These are phyloP conservation scores for Ogataea minuta DNA, from an alignment of 805 yeast species.

Conservation along the genomic window DNA sequence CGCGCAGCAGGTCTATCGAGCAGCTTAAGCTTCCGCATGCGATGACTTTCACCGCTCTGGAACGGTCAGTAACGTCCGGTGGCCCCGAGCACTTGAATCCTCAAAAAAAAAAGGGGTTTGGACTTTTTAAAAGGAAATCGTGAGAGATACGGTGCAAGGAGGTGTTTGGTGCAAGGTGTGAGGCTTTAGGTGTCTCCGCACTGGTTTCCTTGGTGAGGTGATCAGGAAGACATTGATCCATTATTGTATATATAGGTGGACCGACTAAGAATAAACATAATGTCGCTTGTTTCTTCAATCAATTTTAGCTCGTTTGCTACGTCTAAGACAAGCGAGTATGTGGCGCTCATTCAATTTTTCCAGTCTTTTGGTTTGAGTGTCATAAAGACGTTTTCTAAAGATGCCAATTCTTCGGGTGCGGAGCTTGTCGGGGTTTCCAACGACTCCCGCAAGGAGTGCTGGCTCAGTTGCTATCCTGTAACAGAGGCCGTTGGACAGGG, in stretches of 20 bases:
- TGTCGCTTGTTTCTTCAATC: constrained; percentile 26
- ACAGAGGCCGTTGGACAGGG: constrained; percentile 21
- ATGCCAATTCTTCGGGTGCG: constrained; percentile 35
- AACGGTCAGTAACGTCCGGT: constrained; percentile 1
- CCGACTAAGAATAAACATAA: constrained; percentile 4
- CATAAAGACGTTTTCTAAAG: constrained; percentile 59
- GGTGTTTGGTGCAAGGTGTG: constrained; percentile 6
- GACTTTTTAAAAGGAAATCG: constrained; percentile 10
- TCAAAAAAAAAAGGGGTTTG: constrained; percentile 7
- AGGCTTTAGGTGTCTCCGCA: neutral
- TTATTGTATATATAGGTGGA: constrained; percentile 9
- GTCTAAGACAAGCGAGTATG: constrained; percentile 44
- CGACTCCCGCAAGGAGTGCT: constrained; percentile 65
- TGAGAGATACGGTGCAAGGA: neutral
- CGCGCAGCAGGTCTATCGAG: neutral
- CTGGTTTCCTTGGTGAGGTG: constrained; percentile 9
- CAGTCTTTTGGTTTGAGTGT: constrained; percentile 57
- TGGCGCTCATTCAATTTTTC: constrained; percentile 54
- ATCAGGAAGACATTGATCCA: constrained; percentile 12
- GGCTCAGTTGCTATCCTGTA: constrained; percentile 70
- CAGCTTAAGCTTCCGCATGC: constrained; percentile 1
- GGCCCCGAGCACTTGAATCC: constrained; percentile 4
- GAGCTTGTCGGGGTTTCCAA: constrained; percentile 54
- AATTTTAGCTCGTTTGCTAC: constrained; percentile 66
- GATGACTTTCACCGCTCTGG: constrained; percentile 9